phyloP scores from a whole-genome alignment of 805 yeast species.

The Hagleromyces aurorensis region DNA sequence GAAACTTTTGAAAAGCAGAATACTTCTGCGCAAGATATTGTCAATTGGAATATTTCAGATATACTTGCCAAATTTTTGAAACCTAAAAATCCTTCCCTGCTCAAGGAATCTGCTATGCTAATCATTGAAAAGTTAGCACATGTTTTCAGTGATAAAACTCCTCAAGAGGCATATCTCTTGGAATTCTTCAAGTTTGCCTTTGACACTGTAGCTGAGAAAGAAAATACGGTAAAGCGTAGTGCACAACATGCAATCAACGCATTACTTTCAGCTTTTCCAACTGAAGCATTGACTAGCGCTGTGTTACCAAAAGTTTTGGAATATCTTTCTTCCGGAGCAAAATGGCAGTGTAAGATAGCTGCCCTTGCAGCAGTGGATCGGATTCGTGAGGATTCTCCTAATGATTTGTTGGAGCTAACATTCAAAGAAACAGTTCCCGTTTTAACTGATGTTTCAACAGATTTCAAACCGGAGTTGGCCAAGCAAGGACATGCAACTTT shows the following conservation, averaged over 20 bases:
- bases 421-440: slow-evolving; percentile 77
- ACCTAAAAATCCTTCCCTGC: slow-evolving; percentile 62
- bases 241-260: slow-evolving; percentile 75
- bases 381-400: slow-evolving; percentile 70
- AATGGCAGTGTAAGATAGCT: slow-evolving; percentile 85
- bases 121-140: slow-evolving; percentile 51
- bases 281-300: slow-evolving; percentile 69
- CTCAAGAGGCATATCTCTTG: slow-evolving; percentile 67
- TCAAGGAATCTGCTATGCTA: slow-evolving; percentile 70
- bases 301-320: slow-evolving; percentile 52
- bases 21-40: slow-evolving; percentile 34
- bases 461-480: slow-evolving; percentile 93
- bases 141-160: slow-evolving; percentile 57
- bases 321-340: slow-evolving; percentile 73
- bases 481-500: slow-evolving; percentile 71
- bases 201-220: slow-evolving; percentile 80
- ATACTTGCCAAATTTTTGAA: slow-evolving; percentile 59
- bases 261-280: slow-evolving; percentile 60
- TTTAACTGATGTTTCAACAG: slow-evolving; percentile 83
- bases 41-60: slow-evolving; percentile 59
- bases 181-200: slow-evolving; percentile 55
- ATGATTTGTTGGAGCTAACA: slow-evolving; percentile 75
- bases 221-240: slow-evolving; percentile 73
- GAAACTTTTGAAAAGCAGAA: slow-evolving; percentile 36
- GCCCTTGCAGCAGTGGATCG: slow-evolving; percentile 69